phyloP scores from a whole-genome alignment of 1,284 basidiomycete species.

The Cryptococcus maquisensis region DNA sequence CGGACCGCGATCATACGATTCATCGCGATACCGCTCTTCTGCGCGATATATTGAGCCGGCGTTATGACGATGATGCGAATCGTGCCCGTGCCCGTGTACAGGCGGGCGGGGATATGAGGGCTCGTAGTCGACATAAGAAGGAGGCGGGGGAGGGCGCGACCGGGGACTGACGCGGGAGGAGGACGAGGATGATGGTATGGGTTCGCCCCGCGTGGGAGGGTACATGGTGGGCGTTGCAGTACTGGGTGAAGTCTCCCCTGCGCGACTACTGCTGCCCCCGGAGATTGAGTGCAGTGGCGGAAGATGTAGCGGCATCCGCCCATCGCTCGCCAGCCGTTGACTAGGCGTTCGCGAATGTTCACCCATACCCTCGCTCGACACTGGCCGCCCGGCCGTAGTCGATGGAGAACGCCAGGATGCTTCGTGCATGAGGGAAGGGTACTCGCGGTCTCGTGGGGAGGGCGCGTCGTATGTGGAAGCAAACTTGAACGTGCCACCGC shows the following conservation, averaged over 20 bases:
- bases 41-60: neutral
- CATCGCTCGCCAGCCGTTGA: too few species aligned
- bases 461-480: neutral
- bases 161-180: too few species aligned
- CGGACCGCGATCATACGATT: neutral
- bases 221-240: too few species aligned
- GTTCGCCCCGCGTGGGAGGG: too few species aligned
- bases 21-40: neutral
- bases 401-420: neutral
- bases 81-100: neutral
- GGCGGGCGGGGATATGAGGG: neutral
- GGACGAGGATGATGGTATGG: too few species aligned
- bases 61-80: neutral
- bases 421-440: neutral
- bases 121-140: neutral
- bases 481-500: constrained; percentile 5
- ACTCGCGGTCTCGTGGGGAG: neutral
- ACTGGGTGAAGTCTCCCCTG: too few species aligned
- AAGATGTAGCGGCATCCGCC: neutral
- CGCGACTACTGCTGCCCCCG: neutral
- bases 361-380: neutral
- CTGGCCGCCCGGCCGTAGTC: neutral
- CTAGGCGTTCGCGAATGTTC: neutral
- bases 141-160: neutral
- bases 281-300: constrained; percentile 14